Base-by-base conservation (phyloP, 371 early-diverging fungal species). In the Cokeromyces recurvatus region DNA sequence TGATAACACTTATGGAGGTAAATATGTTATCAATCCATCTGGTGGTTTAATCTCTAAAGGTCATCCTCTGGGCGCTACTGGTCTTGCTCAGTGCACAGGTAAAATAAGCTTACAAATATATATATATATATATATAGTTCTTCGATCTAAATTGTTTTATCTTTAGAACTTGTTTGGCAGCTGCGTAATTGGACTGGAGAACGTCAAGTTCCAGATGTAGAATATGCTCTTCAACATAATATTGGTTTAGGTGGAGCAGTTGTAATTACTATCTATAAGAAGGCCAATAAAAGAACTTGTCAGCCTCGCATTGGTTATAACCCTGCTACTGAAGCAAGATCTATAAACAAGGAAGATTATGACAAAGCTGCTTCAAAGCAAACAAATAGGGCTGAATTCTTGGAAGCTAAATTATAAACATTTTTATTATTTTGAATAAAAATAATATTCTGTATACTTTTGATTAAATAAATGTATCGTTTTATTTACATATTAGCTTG, bases 1-100 rank as follows among this genome's bases (percentile, higher is more conserved):
- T 40, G 70, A 81, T 55, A 75, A 75, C 48, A 71, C 79, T 0
- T 77, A 71, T 54, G 86, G 86, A 35, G 80, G 82, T 21, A 74
- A 78, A 53, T 78, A 71, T 43, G 79, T 86, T 10, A 70, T 88
- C 53, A 90, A 90, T 66, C 87, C 88, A n/a, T 82, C 82, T 0
- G 90, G 90, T 32, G 90, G 88, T 24, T 64, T 90, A 50, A 85
- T 86, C 42, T 85, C 86, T 46, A 90, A 90, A 63, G 90, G 90
- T 6, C 88, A 90, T 61, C 88, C 90, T 25, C 66, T 90, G 4
- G 88, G 90, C 15, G 87, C 90, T 24, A 90, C 90, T 17, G 90
- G 90, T 23, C 53, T 89, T 34, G 90, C 88, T 21, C 87, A 89
- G 65, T 87, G 88, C 66, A 57, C 80, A 41, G 86, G 80, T 72